A percentile compares a stretch with the other conserved stretches of the same genome.
Conservation (phyloP, 2,329 filamentous ascomycete genomes). For the Curvularia eragrostidis region DNA sequence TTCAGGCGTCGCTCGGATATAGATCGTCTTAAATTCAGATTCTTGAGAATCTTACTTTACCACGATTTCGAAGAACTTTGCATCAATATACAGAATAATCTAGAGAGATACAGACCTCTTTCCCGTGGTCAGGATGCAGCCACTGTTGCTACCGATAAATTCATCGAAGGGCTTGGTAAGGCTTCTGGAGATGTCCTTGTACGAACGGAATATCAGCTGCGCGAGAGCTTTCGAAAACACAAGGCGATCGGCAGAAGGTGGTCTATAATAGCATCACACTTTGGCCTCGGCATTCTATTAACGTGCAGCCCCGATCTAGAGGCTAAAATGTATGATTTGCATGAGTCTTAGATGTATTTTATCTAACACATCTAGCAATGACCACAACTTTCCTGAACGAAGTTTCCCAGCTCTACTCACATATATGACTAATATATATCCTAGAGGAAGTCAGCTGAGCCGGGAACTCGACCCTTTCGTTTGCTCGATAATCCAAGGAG, state of each 20-base stretch:
- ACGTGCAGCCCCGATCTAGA: conserved; percentile 5
- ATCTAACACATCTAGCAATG: conserved; percentile 12
- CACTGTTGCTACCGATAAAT: conserved; percentile 7
- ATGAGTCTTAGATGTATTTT: conserved; percentile 7
- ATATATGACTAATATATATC: conserved; percentile 6
- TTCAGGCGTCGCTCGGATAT: conserved; percentile 5
- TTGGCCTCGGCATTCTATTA: conserved; percentile 8
- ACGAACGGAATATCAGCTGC: conserved; percentile 7
- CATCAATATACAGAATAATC: conserved; percentile 10
- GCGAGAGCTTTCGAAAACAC: conserved; percentile 8
- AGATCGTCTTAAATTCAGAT: conserved; percentile 5
- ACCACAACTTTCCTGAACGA: conserved; percentile 6
- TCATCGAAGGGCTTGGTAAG: conserved; percentile 5
- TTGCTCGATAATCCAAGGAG: conserved; percentile 8
- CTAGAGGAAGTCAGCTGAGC: conserved; percentile 8
- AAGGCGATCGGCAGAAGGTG: conserved; percentile 8
- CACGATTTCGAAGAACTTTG: conserved; percentile 6
- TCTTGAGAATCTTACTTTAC: conserved; percentile 11
- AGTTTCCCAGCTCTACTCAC: conserved; percentile 6
- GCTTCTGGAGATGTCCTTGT: conserved; percentile 5
- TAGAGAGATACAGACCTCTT: conserved; percentile 8
- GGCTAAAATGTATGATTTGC: conserved; percentile 10
- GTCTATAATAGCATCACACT: conserved; percentile 10
- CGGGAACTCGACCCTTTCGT: conserved; percentile 3
- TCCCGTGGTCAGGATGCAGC: conserved; percentile 2